Base-by-base conservation (phyloP, 441 rosid genomes). In the Populus hybrid region DNA sequence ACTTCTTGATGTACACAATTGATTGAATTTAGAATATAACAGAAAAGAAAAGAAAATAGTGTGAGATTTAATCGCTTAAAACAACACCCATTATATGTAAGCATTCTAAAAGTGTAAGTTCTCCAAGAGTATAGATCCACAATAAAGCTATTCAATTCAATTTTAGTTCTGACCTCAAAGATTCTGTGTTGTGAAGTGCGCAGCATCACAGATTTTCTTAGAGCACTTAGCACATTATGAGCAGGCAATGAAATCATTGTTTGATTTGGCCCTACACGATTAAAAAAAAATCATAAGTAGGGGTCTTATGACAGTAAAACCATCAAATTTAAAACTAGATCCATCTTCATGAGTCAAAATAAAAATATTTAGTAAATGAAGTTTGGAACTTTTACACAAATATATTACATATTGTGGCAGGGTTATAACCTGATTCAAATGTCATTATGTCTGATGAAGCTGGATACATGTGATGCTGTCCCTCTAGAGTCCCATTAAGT, bases 181-280 rank as follows among this genome's bases (percentile, higher is more conserved):
- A 83, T 87, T 71, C 71, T 81, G 87, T 91, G 74, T 5, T 78
- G 75, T 70, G 96, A 88, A 78, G 90, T 78, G 32, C 93, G 89
- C 57, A 85, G 86, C 87, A 87, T 85, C 79, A 95, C 86, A 67
- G 97, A 91, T 80, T 87, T 86, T 82, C 87, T 88, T 74, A 93
- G 71, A 71, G 86, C 91, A 75, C 16, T 78, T 76, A 95, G 78
- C 76, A 95, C 96, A 81, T 76, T 86, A 85, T 85, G 88, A 78
- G 88, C 91, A 10, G 69, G 73, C 73, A 50, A 85, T 82, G 87
- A 82, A 67, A 26, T 77, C 70, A 84, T 78, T 79, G 71, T 84
- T 77, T 80, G 79, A 72, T 70, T 69, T 81, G 78, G 71, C 50
- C 84, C 85, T 71, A 42, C 18, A 24, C 10, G 71, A 76, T 16